Conservation (phyloP, 768 basidiomycete genomes). For the Pholiota microspora region DNA sequence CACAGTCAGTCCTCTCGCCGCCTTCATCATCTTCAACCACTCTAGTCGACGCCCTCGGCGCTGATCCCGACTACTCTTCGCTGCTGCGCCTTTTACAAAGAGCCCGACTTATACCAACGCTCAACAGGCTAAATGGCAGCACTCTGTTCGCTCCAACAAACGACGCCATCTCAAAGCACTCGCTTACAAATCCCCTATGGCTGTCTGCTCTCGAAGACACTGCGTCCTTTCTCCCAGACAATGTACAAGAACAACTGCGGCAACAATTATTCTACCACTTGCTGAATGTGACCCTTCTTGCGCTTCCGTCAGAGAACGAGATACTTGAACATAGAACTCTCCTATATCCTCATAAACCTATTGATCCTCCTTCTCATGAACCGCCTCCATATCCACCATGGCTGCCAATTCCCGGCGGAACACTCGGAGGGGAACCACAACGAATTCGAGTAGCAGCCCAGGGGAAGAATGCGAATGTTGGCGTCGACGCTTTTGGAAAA, state of each 20-base stretch:
- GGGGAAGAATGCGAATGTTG: slow-evolving; percentile 53
- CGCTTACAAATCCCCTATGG: slow-evolving; percentile 35
- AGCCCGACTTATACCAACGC: slow-evolving; percentile 85
- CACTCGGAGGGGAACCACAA: slow-evolving; percentile 81
- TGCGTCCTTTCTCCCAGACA: slow-evolving; percentile 53
- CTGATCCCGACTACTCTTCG: slow-evolving; percentile 74
- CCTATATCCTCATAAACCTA: slow-evolving; percentile 61
- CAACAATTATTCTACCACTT: slow-evolving; percentile 95
- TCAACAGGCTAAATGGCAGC: slow-evolving; percentile 79
- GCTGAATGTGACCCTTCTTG: slow-evolving; percentile 72
- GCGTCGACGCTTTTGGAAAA: slow-evolving; percentile 77
- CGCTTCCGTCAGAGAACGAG: slow-evolving; percentile 38
- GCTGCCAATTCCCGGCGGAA: slow-evolving; percentile 81
- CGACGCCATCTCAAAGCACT: slow-evolving; percentile 70
- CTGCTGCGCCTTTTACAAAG: slow-evolving; percentile 78
- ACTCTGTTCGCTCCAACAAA: slow-evolving; percentile 97
- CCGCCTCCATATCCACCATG: slow-evolving; percentile 81
- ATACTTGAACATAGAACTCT: slow-evolving; percentile 55
- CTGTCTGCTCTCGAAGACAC: slow-evolving; percentile 36
- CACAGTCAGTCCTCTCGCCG: slow-evolving; percentile 29
- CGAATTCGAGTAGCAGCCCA: slow-evolving; percentile 62
- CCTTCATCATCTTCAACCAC: slow-evolving; percentile 43
- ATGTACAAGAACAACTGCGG: slow-evolving; percentile 78
- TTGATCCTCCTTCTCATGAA: slow-evolving; percentile 60
- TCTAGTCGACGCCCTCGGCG: slow-evolving; percentile 74